Conservation (phyloP, 805 yeast genomes). For the Saccharomycopsis olivae region DNA sequence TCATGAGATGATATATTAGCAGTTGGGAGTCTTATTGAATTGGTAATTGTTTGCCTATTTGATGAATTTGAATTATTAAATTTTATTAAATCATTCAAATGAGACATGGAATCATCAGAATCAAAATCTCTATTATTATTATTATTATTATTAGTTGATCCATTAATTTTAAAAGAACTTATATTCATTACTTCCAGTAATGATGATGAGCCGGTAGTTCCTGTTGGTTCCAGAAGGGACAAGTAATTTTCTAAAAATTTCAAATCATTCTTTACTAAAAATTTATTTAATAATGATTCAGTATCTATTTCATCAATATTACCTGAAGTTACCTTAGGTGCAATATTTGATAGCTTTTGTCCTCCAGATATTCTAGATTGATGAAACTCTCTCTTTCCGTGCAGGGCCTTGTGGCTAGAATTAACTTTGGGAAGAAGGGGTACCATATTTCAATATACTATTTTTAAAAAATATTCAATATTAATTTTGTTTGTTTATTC, state of each 20-base stretch:
- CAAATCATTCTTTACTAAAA: constrained; percentile 17
- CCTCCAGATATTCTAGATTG: neutral
- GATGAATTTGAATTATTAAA: no score
- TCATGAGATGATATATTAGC: no score
- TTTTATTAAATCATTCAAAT: no score
- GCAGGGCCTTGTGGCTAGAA: neutral
- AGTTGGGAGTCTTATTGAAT: no score
- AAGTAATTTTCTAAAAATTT: constrained; percentile 17
- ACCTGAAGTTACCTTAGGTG: neutral
- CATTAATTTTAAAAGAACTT: no score
- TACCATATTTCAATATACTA: no score
- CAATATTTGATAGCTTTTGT: neutral
- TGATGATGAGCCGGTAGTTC: no score
- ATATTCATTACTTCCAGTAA: no score
- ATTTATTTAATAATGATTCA: constrained; percentile 14
- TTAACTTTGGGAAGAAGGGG: neutral
- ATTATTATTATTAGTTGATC: neutral
- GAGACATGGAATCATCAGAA: neutral
- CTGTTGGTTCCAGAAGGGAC: constrained; percentile 1
- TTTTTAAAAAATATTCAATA: no score
- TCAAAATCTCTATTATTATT: neutral
- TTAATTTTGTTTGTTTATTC: neutral
- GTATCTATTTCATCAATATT: constrained; percentile 4
- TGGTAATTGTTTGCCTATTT: no score
- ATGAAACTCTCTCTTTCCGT: neutral